phyloP scores from a whole-genome alignment of 2,329 filamentous ascomycete genomes.

The Aureobasidium melanogenum region DNA sequence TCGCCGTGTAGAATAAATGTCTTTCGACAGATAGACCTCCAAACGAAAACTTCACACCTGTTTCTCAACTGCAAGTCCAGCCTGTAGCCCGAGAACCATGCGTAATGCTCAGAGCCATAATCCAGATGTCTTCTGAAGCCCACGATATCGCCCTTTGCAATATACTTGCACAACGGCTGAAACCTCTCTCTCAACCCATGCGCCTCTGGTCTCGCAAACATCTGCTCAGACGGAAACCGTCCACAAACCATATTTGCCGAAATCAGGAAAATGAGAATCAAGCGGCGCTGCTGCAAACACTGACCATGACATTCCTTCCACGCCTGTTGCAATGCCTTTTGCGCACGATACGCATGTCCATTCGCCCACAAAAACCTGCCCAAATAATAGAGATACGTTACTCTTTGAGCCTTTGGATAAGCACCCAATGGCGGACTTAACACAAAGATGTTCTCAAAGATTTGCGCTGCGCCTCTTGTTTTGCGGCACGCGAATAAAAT shows the following conservation, averaged over 20 bases:
- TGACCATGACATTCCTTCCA: slow-evolving; percentile 62
- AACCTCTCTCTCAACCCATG: slow-evolving; percentile 57
- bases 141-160: slow-evolving; percentile 65
- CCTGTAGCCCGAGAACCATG: slow-evolving; percentile 68
- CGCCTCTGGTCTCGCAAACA: slow-evolving; percentile 65
- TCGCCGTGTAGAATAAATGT: slow-evolving; percentile 71
- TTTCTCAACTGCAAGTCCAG: slow-evolving; percentile 68
- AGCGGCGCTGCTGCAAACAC: slow-evolving; percentile 57
- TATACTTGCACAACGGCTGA: slow-evolving; percentile 60
- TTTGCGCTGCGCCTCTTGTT: slow-evolving; percentile 73
- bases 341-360: slow-evolving; percentile 70
- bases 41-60: slow-evolving; percentile 71
- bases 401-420: slow-evolving; percentile 78
- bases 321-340: slow-evolving; percentile 65
- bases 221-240: slow-evolving; percentile 60
- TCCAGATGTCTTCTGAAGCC: slow-evolving; percentile 63
- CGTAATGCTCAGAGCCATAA: slow-evolving; percentile 42
- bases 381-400: slow-evolving; percentile 91
- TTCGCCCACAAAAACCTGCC: slow-evolving; percentile 84
- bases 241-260: slow-evolving; percentile 76
- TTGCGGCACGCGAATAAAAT: slow-evolving; percentile 83
- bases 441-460: slow-evolving; percentile 79
- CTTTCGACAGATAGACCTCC: slow-evolving; percentile 71
- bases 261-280: slow-evolving; percentile 77
- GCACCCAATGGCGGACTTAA: slow-evolving; percentile 71